These are phyloP conservation scores for Gremmenia infestans DNA, from an alignment of 2,329 filamentous ascomycete genomes.

Conservation along the genomic window DNA sequence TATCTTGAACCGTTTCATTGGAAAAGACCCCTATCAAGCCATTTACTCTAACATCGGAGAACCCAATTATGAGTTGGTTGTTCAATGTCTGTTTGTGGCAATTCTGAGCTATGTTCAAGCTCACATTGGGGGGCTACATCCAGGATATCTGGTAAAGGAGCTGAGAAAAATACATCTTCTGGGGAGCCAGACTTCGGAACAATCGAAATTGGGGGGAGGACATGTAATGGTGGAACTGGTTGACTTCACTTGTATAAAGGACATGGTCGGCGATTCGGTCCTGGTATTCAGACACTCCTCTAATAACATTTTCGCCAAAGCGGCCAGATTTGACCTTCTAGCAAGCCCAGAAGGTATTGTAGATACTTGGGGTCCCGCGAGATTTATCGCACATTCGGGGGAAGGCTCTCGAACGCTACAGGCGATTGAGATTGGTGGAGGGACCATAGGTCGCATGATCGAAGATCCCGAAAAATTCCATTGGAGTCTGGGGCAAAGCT, in stretches of 20 bases:
- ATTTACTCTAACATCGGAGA: background rate
- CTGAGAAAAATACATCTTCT: slow-evolving; percentile 1
- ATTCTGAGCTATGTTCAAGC: slow-evolving; percentile 11
- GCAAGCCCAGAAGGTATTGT: slow-evolving; percentile 12
- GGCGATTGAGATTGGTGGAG: background rate
- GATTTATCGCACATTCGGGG: slow-evolving; percentile 1
- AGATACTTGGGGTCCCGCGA: slow-evolving; percentile 16
- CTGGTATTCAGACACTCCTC: slow-evolving; percentile 4
- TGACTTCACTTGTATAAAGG: slow-evolving; percentile 11
- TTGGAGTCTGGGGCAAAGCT: slow-evolving; percentile 8
- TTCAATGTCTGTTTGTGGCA: slow-evolving; percentile 1
- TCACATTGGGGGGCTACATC: slow-evolving; percentile 10
- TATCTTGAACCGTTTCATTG: too few relatives aligned
- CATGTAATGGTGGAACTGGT: background rate
- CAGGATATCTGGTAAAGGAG: slow-evolving; percentile 6
- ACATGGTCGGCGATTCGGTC: slow-evolving; percentile 9
- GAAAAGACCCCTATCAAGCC: too few relatives aligned
- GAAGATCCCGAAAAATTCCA: background rate
- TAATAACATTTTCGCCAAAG: background rate
- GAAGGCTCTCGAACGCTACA: background rate
- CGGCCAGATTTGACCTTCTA: slow-evolving; percentile 4
- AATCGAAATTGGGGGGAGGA: background rate
- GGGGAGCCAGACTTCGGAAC: background rate
- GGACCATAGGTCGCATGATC: background rate
- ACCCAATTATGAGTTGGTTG: background rate